These are phyloP conservation scores for Poa annua DNA, from an alignment of 176 grass and related monocot species.

Conservation along the genomic window DNA sequence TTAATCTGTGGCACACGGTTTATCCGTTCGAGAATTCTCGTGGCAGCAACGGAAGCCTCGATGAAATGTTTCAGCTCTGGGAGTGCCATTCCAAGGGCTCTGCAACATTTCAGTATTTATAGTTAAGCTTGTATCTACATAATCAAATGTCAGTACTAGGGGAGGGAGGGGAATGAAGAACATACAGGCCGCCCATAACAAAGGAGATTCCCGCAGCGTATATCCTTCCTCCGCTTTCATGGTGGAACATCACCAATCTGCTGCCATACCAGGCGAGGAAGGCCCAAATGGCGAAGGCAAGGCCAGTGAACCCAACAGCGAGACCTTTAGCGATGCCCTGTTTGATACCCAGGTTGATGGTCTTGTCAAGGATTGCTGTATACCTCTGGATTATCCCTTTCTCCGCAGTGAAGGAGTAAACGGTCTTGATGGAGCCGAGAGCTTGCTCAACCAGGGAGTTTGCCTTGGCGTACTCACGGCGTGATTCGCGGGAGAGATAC, in stretches of 20 bases:
- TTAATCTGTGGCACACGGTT: conserved; percentile 75
- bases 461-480: conserved; percentile 64
- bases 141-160: conserved; percentile 1
- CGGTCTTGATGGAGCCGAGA: conserved; percentile 81
- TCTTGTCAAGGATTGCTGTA: conserved; percentile 67
- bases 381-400: conserved; percentile 71
- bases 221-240: conserved; percentile 82
- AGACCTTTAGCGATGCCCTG: conserved; percentile 95
- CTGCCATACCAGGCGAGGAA: conserved; percentile 97
- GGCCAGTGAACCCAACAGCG: conserved; percentile 78
- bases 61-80: conserved; percentile 96
- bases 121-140: conserved; percentile 23
- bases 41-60: conserved; percentile 85
- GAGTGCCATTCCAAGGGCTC: conserved; percentile 94
- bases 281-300: conserved; percentile 89
- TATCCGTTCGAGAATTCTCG: conserved; percentile 76
- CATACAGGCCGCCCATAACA: conserved; percentile 93
- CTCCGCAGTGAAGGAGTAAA: conserved; percentile 97
- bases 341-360: conserved; percentile 85
- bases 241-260: conserved; percentile 80
- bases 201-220: conserved; percentile 97
- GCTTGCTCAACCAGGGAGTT: conserved; percentile 86
- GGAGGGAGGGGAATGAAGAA: conserved; percentile 14
- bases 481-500: conserved; percentile 66
- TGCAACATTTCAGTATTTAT: conserved; percentile 49